Conservation (phyloP, 2,329 filamentous ascomycete genomes). For the Xylaria sp. region DNA sequence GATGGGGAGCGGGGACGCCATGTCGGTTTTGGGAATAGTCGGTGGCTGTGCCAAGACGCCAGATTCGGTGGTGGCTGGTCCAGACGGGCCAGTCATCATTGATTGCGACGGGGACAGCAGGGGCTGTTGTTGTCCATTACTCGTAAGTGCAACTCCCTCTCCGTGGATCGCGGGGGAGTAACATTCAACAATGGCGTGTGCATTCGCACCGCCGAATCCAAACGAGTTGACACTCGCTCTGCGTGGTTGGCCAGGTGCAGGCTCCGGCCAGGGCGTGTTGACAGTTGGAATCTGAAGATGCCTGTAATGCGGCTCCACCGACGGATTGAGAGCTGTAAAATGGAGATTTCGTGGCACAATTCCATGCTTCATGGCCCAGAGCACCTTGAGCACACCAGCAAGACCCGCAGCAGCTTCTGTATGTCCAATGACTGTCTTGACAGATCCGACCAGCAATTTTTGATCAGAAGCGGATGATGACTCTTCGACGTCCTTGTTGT, state of each 20-base stretch:
- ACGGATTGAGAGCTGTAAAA: conserved; percentile 37
- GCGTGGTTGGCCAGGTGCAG: conserved; percentile 34
- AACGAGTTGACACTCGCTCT: conserved; percentile 43
- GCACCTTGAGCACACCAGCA: conserved; percentile 43
- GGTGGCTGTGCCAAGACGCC: conserved; percentile 13
- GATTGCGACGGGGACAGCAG: background rate
- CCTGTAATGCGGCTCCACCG: conserved; percentile 34
- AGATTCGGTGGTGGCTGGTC: conserved; percentile 3
- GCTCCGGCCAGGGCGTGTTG: conserved; percentile 32
- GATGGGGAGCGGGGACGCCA: conserved; percentile 30
- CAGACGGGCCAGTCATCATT: background rate
- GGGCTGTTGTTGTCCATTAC: background rate
- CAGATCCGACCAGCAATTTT: conserved; percentile 37
- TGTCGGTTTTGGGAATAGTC: background rate
- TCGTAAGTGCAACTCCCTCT: background rate
- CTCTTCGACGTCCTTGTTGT: conserved; percentile 2
- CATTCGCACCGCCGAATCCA: conserved; percentile 42
- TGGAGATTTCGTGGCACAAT: conserved; percentile 41
- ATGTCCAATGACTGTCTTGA: conserved; percentile 45
- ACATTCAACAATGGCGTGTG: conserved; percentile 40
- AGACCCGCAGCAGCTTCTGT: conserved; percentile 46
- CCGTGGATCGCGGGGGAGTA: conserved; percentile 34
- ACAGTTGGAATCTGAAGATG: conserved; percentile 34
- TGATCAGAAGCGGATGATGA: background rate
- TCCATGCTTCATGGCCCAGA: conserved; percentile 38